Percentiles rank a stretch among this genome's conserved stretches.
Evolutionary conservation across 495 filamentous ascomycete genomes (phyloP).

Genomic region (Penicillium cinerascens): DNA sequence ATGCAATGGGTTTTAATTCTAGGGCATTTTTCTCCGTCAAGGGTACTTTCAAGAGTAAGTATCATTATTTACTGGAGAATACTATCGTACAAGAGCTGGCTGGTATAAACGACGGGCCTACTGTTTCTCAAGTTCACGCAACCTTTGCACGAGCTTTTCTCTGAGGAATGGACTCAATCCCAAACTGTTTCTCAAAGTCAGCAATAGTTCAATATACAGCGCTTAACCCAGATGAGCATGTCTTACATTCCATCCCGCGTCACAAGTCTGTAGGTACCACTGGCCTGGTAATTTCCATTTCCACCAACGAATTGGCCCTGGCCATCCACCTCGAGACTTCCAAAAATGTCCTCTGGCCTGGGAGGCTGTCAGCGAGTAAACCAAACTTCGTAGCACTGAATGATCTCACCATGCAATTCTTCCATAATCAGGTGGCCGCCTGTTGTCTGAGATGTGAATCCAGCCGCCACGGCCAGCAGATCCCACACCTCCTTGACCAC

Average conservation of each 20-base stretch:
- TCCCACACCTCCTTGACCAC: conserved; percentile 76
- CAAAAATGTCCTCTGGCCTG: conserved; percentile 85
- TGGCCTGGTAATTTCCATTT: conserved; percentile 55
- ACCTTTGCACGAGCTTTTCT: conserved; percentile 51
- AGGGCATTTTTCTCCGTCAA: neutral
- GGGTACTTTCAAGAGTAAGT: neutral
- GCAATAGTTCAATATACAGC: neutral
- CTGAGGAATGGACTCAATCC: conserved; percentile 56
- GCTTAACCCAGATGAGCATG: neutral
- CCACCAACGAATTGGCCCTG: conserved; percentile 65
- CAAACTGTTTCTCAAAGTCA: conserved; percentile 36
- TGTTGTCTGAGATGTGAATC: conserved; percentile 79
- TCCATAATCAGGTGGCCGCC: conserved; percentile 86
- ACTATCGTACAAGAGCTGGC: conserved; percentile 23
- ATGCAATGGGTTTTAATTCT: neutral
- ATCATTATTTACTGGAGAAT: neutral
- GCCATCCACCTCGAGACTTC: conserved; percentile 81
- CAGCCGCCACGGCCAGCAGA: conserved; percentile 81
- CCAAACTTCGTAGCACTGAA: neutral
- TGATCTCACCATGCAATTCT: conserved; percentile 66
- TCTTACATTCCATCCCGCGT: conserved; percentile 62
- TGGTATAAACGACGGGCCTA: neutral
- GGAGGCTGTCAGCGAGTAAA: conserved; percentile 12
- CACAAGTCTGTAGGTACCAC: conserved; percentile 55
- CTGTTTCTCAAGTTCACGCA: conserved; percentile 34